These are phyloP conservation scores for Monilinia laxa DNA, from an alignment of 2,329 filamentous ascomycete species.

Conservation along the genomic window DNA sequence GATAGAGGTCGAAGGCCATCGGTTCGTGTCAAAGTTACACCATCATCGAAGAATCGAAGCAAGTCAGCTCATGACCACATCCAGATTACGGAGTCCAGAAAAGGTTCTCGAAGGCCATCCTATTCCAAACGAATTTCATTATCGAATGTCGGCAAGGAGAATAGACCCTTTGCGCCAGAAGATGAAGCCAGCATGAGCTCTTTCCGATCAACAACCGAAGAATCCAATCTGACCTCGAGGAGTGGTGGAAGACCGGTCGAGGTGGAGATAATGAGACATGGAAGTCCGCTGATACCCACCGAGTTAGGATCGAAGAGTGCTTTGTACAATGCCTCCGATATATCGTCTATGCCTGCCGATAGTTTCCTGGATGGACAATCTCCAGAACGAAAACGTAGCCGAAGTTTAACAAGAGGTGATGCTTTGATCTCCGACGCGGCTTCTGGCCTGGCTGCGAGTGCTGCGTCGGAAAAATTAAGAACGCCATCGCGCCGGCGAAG, in stretches of 20 bases:
- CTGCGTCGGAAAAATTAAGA: constrained; percentile 51
- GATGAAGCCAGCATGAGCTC: constrained; percentile 69
- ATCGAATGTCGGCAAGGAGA: constrained; percentile 45
- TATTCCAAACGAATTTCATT: constrained; percentile 68
- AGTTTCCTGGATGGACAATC: constrained; percentile 60
- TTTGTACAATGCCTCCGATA: constrained; percentile 72
- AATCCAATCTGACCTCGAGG: constrained; percentile 69
- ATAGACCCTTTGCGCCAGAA: constrained; percentile 49
- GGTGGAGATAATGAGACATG: constrained; percentile 74
- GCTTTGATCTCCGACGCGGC: constrained; percentile 39
- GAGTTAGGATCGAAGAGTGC: constrained; percentile 62
- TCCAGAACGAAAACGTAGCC: constrained; percentile 38
- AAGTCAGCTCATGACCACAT: constrained; percentile 67
- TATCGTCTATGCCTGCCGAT: constrained; percentile 78
- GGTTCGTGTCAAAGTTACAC: constrained; percentile 70
- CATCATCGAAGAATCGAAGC: constrained; percentile 52
- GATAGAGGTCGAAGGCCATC: constrained; percentile 60
- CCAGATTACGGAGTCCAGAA: constrained; percentile 75
- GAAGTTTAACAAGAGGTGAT: constrained; percentile 37
- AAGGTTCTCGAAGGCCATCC: constrained; percentile 68
- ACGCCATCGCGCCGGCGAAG: constrained; percentile 58
- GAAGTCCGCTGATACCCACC: constrained; percentile 64
- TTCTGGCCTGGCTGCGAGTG: constrained; percentile 44
- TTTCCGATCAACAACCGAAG: constrained; percentile 75
- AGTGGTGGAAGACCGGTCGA: constrained; percentile 71